Percentiles rank a stretch among this genome's conserved stretches.
Evolutionary conservation across 2,329 filamentous ascomycete genomes (phyloP).

Genomic region (Neopestalotiopsis rosae): DNA sequence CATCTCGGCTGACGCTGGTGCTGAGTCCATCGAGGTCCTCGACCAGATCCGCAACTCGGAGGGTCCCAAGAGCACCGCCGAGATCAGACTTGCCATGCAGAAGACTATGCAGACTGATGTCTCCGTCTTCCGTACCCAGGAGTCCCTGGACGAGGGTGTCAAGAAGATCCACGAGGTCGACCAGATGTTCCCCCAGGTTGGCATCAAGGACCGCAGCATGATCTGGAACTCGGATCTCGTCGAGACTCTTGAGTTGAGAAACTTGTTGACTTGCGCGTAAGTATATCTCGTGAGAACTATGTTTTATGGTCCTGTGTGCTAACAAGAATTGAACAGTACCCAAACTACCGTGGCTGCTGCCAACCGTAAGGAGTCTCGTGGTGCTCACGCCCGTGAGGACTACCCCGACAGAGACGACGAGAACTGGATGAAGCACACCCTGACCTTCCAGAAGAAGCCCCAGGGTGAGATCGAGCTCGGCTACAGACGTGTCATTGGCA

Average conservation of each 20-base stretch:
- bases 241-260: conserved; percentile 93
- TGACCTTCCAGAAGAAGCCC: conserved; percentile 92
- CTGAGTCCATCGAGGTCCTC: conserved; percentile 83
- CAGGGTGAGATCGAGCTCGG: conserved; percentile 85
- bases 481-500: conserved; percentile 83
- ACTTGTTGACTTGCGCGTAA: conserved; percentile 95
- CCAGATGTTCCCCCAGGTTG: conserved; percentile 77
- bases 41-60: conserved; percentile 85
- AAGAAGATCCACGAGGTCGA: conserved; percentile 87
- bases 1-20: conserved; percentile 83
- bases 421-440: conserved; percentile 99
- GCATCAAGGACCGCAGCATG: conserved; percentile 98
- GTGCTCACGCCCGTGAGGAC: conserved; percentile 96
- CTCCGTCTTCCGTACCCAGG: conserved; percentile 93
- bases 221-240: conserved; percentile 99
- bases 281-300: conserved; percentile 41
- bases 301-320: background rate
- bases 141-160: conserved; percentile 92
- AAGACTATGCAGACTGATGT: conserved; percentile 99
- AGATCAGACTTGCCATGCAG: conserved; percentile 92
- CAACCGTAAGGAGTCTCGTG: conserved; percentile 95
- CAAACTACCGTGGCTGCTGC: conserved; percentile 93
- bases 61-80: conserved; percentile 85
- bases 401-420: conserved; percentile 93
- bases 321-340: conserved; percentile 53